phyloP scores from a whole-genome alignment of 768 basidiomycete species.

The Postia placenta region DNA sequence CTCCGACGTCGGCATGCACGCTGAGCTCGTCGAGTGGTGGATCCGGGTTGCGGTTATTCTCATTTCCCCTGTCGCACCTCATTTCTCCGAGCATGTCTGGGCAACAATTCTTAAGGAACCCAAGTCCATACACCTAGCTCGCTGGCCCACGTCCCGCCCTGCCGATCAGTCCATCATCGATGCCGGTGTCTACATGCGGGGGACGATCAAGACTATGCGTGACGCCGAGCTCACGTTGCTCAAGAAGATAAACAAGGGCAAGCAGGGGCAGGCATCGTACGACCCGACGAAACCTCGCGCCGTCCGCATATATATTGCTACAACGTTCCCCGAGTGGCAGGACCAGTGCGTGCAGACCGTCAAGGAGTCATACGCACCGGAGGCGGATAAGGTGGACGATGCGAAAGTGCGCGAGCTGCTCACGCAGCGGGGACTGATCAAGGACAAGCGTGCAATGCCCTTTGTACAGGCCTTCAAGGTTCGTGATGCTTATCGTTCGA shows the following conservation, averaged over 20 bases:
- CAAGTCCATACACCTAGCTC: constrained; percentile 74
- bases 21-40: constrained; percentile 81
- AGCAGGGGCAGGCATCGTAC: constrained; percentile 51
- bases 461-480: constrained; percentile 95
- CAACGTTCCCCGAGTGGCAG: constrained; percentile 92
- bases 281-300: constrained; percentile 84
- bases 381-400: constrained; percentile 72
- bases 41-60: constrained; percentile 76
- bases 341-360: constrained; percentile 72
- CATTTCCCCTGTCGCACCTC: constrained; percentile 84
- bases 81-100: constrained; percentile 93
- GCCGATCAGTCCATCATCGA: constrained; percentile 67
- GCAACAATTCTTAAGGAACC: constrained; percentile 62
- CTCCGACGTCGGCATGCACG: constrained; percentile 85
- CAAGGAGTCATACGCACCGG: constrained; percentile 56
- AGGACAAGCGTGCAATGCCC: constrained; percentile 95
- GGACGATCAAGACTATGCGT: constrained; percentile 85
- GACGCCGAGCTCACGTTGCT: constrained; percentile 76
- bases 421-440: constrained; percentile 71
- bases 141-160: constrained; percentile 64
- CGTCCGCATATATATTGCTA: constrained; percentile 88
- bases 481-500: constrained; percentile 9
- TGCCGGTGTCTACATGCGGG: constrained; percentile 79
- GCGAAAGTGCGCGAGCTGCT: constrained; percentile 65
- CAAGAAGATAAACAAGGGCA: constrained; percentile 77